Evolutionary conservation across 2,329 filamentous ascomycete genomes (phyloP), one percentile per base, ranked within the genome.

Genomic region (Tolypocladium amazonense): DNA sequence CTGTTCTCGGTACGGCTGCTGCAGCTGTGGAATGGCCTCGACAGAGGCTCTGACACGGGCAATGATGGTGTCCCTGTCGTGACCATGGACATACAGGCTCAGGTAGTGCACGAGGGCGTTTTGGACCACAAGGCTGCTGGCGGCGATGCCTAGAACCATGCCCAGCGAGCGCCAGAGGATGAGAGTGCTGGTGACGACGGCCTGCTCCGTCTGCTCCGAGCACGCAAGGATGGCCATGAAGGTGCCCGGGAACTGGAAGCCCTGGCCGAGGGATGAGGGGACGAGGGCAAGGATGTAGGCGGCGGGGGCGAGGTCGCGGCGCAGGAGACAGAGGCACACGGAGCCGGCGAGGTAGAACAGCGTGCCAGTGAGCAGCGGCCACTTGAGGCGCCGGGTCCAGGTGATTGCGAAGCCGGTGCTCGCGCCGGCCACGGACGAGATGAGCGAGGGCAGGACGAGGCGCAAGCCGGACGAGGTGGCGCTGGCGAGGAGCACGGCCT

Each of bases 381-480:
- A 84, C 63, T 87, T 87, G 18, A 88, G 73, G 1, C 78, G 79
- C 35, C 81, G 78, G 0, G 82, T 83, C 69, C 76, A 81, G 20
- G 81, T 82, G 58, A 89, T 86, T 35, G 85, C 72, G 67, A 88
- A 81, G 2, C 87, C 86, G 1, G 84, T 86, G 0, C 76, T 68
- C 1, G 84, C 78, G 53, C 85, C 86, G 8, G 78, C 73, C 39
- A 72, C 54, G 52, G 84, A 85, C 35, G 82, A 73, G 2, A 80
- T 81, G 33, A 85, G 65, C 0, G 85, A 84, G 5, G 87, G 85
- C 8, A 86, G 76, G 25, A 89, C 80, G 58, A 92, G 85, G 52
- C 86, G 82, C 35, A 91, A 81, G n/a, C 89, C 89, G 0, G 88
- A 90, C 30, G 79, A 76, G 0, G 88, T 90, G 20, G 89, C 86